These are phyloP conservation scores for Aegilops longissima DNA, from an alignment of 176 grass and related monocot genomes.

Conservation along the genomic window DNA sequence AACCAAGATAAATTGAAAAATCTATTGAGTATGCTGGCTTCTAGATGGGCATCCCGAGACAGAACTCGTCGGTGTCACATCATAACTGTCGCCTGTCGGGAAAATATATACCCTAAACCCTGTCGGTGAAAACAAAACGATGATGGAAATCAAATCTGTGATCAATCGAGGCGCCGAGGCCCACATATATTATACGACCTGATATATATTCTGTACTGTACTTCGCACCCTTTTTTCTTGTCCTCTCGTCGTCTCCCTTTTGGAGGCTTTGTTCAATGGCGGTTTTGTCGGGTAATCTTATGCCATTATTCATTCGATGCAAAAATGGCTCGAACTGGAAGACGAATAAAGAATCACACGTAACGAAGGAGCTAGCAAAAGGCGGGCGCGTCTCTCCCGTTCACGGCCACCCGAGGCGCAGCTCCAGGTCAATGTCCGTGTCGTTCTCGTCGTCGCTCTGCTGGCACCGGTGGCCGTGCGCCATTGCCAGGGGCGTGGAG, in stretches of 20 bases:
- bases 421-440: slow-evolving; percentile 56
- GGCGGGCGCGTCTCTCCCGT: not conserved
- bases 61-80: slow-evolving; percentile 19
- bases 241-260: not conserved
- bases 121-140: not conserved
- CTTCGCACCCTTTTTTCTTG: not conserved
- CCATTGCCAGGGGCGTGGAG: slow-evolving; percentile 8
- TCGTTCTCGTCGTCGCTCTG: slow-evolving; percentile 19
- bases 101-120: not conserved
- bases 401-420: slow-evolving; percentile 57
- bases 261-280: not conserved
- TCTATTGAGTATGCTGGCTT: not conserved
- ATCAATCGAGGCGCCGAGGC: slow-evolving; percentile 7
- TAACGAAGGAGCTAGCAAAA: not conserved
- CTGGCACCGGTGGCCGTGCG: slow-evolving; percentile 17
- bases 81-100: slow-evolving; percentile 36
- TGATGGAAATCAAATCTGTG: not conserved
- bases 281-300: not conserved
- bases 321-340: slow-evolving; percentile 21
- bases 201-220: not conserved
- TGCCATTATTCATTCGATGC: slow-evolving; percentile 33
- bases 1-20: not conserved
- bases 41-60: not conserved
- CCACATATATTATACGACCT: slow-evolving; percentile 23
- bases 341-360: slow-evolving; percentile 32